Evolutionary conservation across 2,329 filamentous ascomycete genomes (phyloP), one percentile per base, ranked within the genome.

Genomic region (Ophiosphaerella korrae): DNA sequence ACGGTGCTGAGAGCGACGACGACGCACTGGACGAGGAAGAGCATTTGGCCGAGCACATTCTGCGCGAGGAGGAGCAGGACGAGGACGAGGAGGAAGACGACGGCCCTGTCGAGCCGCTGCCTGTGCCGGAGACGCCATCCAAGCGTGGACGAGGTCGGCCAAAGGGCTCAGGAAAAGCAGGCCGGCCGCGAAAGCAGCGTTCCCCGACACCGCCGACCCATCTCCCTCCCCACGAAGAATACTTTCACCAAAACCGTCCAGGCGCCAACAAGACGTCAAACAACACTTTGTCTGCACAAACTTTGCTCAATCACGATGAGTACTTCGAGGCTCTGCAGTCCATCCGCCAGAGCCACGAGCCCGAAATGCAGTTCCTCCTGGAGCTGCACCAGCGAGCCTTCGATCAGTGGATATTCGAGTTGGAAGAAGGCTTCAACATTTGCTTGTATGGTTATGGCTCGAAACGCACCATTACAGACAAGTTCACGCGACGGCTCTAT

Each of bases 401-500:
- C 70, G 83, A 88, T 1, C 94, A 97, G 70, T 99, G 94, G 94
- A 77, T 83, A 0, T 97, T 97, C 70, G 94, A 99, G 77, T 82
- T 97, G 13, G 81, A 86, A 5, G 86, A 96, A 70, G 86, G 87
- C 18, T 97, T 96, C 78, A 92, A 90, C 65, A 79, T 97, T 44
- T 96, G 94, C 68, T 49, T 66, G 37, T 97, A 95, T 70, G 94
- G 94, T 26, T 96, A 91, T 70, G 94, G 94, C 1, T 96, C 92
- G 2, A 99, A 99, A 74, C 82, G 89, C 31, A 76, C 79, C 3
- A 82, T 97, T 1, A 79, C 93, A 8, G 84, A 87, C 52, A 80
- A 83, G 37, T 95, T 96, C 70, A 92, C 90, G 0, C 82, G 84
- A 48, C 84, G 90, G 71, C 67, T 89, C 12, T 84, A 90, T 64